Base-by-base conservation (phyloP, 257 asterid genomes). In the Petunia axillaris region DNA sequence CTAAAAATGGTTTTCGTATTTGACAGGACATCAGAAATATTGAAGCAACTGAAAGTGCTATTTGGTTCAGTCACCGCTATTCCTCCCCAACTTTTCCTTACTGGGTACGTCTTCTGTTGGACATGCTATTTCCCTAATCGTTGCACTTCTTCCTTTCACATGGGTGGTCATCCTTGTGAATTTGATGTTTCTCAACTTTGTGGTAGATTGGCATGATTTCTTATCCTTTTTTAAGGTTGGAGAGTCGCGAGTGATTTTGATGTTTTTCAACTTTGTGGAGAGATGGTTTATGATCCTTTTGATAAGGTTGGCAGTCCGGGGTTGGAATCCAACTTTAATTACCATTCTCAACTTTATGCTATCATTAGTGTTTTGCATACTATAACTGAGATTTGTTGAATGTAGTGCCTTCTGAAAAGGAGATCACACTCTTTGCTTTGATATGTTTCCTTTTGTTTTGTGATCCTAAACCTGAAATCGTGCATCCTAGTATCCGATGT, bases 1-100 rank as follows among this genome's bases (percentile, higher is more conserved):
- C 10, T 43, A 52, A 14, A 5, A 58, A 5, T 39, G 76, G 50
- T 67, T 57, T 65, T 35, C 50, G 79, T 78, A 50, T 78, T 89
- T 78, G 81, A 88, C 91, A 95, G 99, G 91, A 87, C 93, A 6
- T 35, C 83, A 46, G 97, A 93, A 70, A 87, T 93, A 75, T 67
- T 91, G 87, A 82, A 89, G 89, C 97, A 93, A 87, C 89, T 95
- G 71, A 85, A 84, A 79, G n/a, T 85, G 81, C 74, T 93, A 84
- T 95, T 90, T 84, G 93, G 95, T 81, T 87, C 95, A 3, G 77
- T 88, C 60, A 85, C 85, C 70, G 84, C 85, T 75, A 84, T 91
- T 83, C 98, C 98, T 57, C 87, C 86, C 39, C 91, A 86, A 82
- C 92, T 90, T 81, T 87, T 91, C 83, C 79, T 89, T 60, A 84